Percentiles rank a stretch among this genome's conserved stretches.
phyloP scores from a whole-genome alignment of 2,329 filamentous ascomycete species.

The Sporothrix protearum region DNA sequence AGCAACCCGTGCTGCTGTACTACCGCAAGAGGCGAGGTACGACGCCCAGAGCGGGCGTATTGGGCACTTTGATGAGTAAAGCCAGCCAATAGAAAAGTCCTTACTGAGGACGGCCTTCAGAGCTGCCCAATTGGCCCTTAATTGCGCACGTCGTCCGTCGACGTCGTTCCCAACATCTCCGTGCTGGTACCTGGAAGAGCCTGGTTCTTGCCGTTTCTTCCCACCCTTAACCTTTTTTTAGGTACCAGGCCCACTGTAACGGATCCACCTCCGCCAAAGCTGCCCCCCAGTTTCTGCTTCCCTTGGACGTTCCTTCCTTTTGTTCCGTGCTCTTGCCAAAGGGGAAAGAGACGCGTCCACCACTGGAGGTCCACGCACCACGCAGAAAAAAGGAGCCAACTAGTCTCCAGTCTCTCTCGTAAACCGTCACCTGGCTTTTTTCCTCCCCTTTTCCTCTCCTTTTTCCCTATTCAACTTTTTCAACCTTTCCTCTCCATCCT shows the following conservation, averaged over 20 bases:
- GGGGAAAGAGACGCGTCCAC: constrained; percentile 23
- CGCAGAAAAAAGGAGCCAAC: constrained; percentile 9
- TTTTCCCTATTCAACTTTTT: neutral
- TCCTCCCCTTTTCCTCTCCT: constrained; percentile 13
- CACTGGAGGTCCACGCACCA: neutral
- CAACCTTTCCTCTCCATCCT: neutral
- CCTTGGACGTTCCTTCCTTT: constrained; percentile 1
- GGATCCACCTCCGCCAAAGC: constrained; percentile 25
- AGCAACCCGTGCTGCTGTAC: neutral
- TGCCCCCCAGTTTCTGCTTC: constrained; percentile 22
- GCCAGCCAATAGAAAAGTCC: neutral
- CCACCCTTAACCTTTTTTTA: constrained; percentile 22
- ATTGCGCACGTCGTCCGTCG: neutral
- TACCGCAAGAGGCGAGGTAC: neutral
- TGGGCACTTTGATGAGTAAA: neutral
- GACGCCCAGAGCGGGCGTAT: neutral
- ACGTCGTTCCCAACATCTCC: constrained; percentile 1
- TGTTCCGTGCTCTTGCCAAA: constrained; percentile 20
- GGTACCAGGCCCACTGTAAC: constrained; percentile 23
- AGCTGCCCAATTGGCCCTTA: neutral
- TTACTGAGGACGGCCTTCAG: neutral
- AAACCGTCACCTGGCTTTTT: constrained; percentile 21
- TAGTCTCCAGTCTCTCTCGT: neutral
- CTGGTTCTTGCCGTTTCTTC: constrained; percentile 1
- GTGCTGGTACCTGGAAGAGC: neutral